A percentile compares a stretch with the other conserved stretches of the same genome.
Evolutionary conservation across 1,139 yeast genomes (phyloP).

Genomic region (Lodderomyces jiufengensis): DNA sequence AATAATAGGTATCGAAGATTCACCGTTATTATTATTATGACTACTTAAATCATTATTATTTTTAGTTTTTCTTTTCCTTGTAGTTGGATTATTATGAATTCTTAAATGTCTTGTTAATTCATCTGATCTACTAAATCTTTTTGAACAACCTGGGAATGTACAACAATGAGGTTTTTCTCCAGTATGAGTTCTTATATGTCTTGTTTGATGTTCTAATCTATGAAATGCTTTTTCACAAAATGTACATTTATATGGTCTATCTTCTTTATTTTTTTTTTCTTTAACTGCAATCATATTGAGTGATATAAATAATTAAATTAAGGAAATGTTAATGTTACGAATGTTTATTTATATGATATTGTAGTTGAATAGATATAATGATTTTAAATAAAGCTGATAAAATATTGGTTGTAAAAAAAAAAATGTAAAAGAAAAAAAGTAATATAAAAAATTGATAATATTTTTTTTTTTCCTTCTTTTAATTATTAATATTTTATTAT

Average conservation of each 20-base stretch:
- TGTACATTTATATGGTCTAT: slow-evolving; percentile 55
- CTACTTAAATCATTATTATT: slow-evolving; percentile 9
- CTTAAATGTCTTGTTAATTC: slow-evolving; percentile 66
- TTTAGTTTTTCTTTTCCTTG: slow-evolving; percentile 32
- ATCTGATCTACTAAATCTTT: slow-evolving; percentile 64
- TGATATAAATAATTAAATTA: not conserved
- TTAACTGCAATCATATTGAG: slow-evolving; percentile 12
- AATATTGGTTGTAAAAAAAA: too few species aligned
- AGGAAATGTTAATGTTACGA: not conserved
- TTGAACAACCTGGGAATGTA: slow-evolving; percentile 61
- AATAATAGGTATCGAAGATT: slow-evolving; percentile 6
- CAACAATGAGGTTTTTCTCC: slow-evolving; percentile 78
- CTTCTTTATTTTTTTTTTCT: slow-evolving; percentile 19
- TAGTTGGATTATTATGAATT: slow-evolving; percentile 57
- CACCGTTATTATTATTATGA: slow-evolving; percentile 1
- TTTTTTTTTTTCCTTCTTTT: too few species aligned
- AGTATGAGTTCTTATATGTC: slow-evolving; percentile 69
- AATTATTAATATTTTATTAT: too few species aligned
- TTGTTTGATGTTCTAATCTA: slow-evolving; percentile 63
- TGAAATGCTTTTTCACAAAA: slow-evolving; percentile 63
- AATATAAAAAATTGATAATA: too few species aligned
- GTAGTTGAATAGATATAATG: too few species aligned
- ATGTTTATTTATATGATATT: too few species aligned
- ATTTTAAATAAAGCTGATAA: too few species aligned
- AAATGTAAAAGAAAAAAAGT: too few species aligned